phyloP scores from a whole-genome alignment of 1,284 basidiomycete species.

The Phellopilus nigrolimitatus region DNA sequence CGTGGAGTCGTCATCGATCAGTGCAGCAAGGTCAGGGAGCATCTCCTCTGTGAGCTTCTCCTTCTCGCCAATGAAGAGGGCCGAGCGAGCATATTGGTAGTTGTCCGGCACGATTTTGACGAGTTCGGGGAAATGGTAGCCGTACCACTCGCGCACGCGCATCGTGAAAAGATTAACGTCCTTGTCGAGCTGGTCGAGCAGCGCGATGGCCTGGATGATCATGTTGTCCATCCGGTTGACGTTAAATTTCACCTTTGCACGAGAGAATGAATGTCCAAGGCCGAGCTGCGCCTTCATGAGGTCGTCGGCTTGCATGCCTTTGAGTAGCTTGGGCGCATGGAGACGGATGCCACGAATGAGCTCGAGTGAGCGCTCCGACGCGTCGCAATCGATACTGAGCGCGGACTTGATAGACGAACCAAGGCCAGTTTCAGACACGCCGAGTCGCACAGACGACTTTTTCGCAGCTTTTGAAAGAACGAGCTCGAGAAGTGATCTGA shows the following conservation, averaged over 20 bases:
- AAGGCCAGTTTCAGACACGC: conserved; percentile 78
- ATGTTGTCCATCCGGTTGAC: conserved; percentile 99
- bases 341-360: conserved; percentile 94
- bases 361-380: conserved; percentile 66
- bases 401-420: conserved; percentile 90
- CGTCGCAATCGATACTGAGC: conserved; percentile 84
- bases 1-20: too few relatives aligned
- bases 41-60: conserved; percentile 12
- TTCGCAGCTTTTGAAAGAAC: conserved; percentile 81
- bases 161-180: conserved; percentile 99
- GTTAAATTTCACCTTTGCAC: conserved; percentile 96
- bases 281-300: conserved; percentile 97
- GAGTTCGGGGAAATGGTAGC: conserved; percentile 99
- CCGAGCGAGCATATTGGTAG: conserved; percentile 95
- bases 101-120: conserved; percentile 98
- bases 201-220: conserved; percentile 98
- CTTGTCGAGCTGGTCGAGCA: conserved; percentile 98
- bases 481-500: conserved; percentile 85
- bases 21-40: too few relatives aligned
- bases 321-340: conserved; percentile 83
- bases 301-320: conserved; percentile 92
- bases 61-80: conserved; percentile 15
- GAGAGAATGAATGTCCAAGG: conserved; percentile 92
- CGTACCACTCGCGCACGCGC: conserved; percentile 99
- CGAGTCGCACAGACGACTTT: conserved; percentile 79